Percentiles rank a stretch among this genome's conserved stretches.
Evolutionary conservation across 352 stramenopile species (phyloP).

Genomic region (Globisporangium mamillatum): DNA sequence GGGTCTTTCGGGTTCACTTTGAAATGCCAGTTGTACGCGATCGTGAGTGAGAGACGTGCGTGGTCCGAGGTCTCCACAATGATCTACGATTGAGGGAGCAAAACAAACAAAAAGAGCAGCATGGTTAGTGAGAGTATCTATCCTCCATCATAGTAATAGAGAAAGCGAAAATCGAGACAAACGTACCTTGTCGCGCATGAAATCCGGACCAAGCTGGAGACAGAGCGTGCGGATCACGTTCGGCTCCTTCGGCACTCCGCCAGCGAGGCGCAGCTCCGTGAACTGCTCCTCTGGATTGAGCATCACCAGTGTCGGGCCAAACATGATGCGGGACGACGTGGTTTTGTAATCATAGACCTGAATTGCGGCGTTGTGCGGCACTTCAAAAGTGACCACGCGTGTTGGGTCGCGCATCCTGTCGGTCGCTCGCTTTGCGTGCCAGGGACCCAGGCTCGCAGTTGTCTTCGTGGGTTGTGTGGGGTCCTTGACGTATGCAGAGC

Average conservation of each 20-base stretch:
- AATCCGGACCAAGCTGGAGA: slow-evolving; percentile 76
- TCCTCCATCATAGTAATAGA: background rate
- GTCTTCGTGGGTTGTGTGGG: slow-evolving; percentile 26
- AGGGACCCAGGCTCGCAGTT: background rate
- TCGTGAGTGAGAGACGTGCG: slow-evolving; percentile 66
- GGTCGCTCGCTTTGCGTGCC: background rate
- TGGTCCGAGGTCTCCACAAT: slow-evolving; percentile 83
- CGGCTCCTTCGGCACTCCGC: slow-evolving; percentile 66
- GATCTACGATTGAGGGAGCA: slow-evolving; percentile 26
- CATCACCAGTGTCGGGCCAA: slow-evolving; percentile 79
- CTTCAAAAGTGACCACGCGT: slow-evolving; percentile 74
- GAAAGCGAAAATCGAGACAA: background rate
- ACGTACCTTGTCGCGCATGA: slow-evolving; percentile 69
- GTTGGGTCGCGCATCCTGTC: slow-evolving; percentile 47
- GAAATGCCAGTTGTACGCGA: slow-evolving; percentile 87
- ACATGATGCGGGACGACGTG: slow-evolving; percentile 76
- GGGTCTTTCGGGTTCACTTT: slow-evolving; percentile 50
- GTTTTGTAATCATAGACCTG: slow-evolving; percentile 87
- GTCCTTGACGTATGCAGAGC: slow-evolving; percentile 62
- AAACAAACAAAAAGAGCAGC: background rate
- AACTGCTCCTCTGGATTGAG: slow-evolving; percentile 81
- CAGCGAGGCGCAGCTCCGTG: slow-evolving; percentile 68
- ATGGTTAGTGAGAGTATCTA: background rate
- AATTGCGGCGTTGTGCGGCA: slow-evolving; percentile 78
- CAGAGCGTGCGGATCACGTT: slow-evolving; percentile 81